Conservation (phyloP, 2,329 filamentous ascomycete genomes). For the Colletotrichum falcatum region DNA sequence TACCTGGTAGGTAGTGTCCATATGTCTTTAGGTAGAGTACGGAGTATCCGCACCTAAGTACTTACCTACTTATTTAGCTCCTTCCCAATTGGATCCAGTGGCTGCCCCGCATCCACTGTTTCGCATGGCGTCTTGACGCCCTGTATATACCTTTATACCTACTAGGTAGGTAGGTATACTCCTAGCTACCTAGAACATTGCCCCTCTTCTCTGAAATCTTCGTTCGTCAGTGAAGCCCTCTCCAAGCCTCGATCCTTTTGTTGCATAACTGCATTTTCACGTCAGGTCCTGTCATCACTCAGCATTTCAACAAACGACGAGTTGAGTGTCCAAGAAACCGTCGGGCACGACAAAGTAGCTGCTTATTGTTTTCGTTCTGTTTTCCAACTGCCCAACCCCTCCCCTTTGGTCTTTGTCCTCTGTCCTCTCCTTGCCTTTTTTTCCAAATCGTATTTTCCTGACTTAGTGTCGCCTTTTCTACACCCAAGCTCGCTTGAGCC, state of each 20-base stretch:
- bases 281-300: background rate
- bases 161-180: background rate
- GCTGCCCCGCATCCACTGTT: background rate
- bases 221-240: background rate
- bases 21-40: too few relatives aligned
- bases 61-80: background rate
- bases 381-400: background rate
- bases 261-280: conserved; percentile 2
- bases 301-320: background rate
- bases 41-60: too few relatives aligned
- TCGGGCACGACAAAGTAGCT: background rate
- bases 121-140: background rate
- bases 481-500: background rate
- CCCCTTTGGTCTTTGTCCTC: background rate
- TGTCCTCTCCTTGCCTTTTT: background rate
- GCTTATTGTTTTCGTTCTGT: background rate
- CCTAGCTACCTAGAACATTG: background rate
- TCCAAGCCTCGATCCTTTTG: background rate
- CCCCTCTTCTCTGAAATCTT: background rate
- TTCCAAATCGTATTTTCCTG: background rate
- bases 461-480: background rate
- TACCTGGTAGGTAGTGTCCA: too few relatives aligned
- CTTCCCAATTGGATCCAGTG: background rate
- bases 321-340: background rate
- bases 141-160: background rate